These are phyloP conservation scores for Colletotrichum trifolii DNA, from an alignment of 2,329 filamentous ascomycete species.

Conservation along the genomic window DNA sequence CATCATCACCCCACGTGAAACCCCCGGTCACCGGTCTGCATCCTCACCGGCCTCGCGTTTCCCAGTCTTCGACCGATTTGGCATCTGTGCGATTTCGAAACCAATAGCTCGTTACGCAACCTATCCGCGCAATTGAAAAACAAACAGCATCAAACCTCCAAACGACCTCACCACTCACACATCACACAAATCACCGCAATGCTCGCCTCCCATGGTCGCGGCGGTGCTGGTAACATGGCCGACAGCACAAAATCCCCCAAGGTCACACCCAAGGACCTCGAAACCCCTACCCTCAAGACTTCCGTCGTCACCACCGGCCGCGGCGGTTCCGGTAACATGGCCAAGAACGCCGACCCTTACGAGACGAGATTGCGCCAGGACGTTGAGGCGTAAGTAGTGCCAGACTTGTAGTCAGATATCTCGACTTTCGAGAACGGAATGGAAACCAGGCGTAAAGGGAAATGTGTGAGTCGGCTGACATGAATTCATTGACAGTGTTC, in stretches of 20 bases:
- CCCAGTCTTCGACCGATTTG: too few species aligned
- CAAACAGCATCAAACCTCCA: neutral
- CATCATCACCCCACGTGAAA: too few species aligned
- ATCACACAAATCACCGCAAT: slow-evolving; percentile 44
- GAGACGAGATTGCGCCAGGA: slow-evolving; percentile 86
- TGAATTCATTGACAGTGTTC: slow-evolving; percentile 52
- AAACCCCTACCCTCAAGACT: slow-evolving; percentile 85
- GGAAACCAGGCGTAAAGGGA: too few species aligned
- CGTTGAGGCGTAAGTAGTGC: slow-evolving; percentile 72
- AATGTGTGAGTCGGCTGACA: slow-evolving; percentile 27
- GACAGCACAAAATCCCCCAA: slow-evolving; percentile 59
- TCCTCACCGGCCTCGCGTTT: too few species aligned
- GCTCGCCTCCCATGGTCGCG: slow-evolving; percentile 76
- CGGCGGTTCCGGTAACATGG: slow-evolving; percentile 91
- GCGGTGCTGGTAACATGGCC: slow-evolving; percentile 81
- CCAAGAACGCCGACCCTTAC: slow-evolving; percentile 74
- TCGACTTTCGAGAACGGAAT: too few species aligned
- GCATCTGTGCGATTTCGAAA: too few species aligned
- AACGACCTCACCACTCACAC: slow-evolving; percentile 13
- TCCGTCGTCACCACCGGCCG: slow-evolving; percentile 90
- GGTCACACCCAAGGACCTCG: slow-evolving; percentile 71
- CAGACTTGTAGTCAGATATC: too few species aligned
- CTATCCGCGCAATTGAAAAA: too few species aligned
- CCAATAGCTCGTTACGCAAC: too few species aligned
- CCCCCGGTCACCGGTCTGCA: too few species aligned